Base-by-base conservation (phyloP, 2,329 filamentous ascomycete genomes). In the Pseudogymnoascus verrucosus region DNA sequence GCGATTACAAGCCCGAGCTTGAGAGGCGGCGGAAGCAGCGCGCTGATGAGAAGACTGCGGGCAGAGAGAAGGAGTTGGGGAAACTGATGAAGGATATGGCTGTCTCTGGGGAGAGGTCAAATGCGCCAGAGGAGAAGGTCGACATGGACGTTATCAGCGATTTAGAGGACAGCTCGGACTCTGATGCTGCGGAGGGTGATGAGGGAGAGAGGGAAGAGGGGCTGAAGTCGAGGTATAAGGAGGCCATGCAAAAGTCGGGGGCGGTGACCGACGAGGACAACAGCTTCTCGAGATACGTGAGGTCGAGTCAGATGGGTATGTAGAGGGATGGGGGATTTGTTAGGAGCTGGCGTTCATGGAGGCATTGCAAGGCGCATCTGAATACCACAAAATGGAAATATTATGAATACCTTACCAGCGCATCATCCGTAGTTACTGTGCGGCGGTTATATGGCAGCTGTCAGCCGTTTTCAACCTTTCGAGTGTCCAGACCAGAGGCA, bases 61-160 rank as follows among this genome's bases (percentile, higher is more conserved):
- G 84, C 28, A 82, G 92, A 54, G 88, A 96, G 71, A 85, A 88
- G 71, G 93, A 99, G 74, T 78, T 99, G 28, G 90, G 90, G 65
- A 92, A 91, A 78, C 86, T 99, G 80, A 96, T 99, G 92, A 89
- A 89, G 74, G 93, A 95, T 69, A 96, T 99, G 90, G 81, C 82
- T 62, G 82, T 90, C 54, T 79, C 79, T 19, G 76, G 76, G 21
- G 65, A 76, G 62, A 44, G 69, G 6, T 79, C 79, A 11, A 67
- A 67, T 64, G 66, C 68, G 67, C 68, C 69, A 66, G 64, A 70
- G 67, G 64, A 66, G 67, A 74, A 64, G 70, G 70, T 74, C 2
- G 79, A 81, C 64, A 70, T 72, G 69, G 71, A 74, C 61, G 71
- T 69, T 2, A 62, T 74, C 10, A 73, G 72, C 37, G 73, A 74